Evolutionary conservation across 176 grass and related monocot genomes (phyloP).

Genomic region (sorghum (Sorghum bicolor)): DNA sequence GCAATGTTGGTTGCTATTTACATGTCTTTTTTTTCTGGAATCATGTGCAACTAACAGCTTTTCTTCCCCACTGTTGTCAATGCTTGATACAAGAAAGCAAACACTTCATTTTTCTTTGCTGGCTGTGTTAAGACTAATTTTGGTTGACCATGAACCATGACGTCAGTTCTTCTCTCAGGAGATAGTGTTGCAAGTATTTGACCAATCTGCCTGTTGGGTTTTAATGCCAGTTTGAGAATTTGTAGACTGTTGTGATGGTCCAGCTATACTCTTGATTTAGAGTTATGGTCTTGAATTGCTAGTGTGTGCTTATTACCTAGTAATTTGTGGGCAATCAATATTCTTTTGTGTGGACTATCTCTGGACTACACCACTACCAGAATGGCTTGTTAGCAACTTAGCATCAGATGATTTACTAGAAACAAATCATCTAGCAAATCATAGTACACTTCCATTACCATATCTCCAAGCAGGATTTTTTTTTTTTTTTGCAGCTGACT

Average conservation of each 20-base stretch:
- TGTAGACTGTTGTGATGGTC: background rate
- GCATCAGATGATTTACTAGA: background rate
- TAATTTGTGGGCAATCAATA: background rate
- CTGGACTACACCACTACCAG: background rate
- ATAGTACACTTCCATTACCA: background rate
- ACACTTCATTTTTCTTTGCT: background rate
- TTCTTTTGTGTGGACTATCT: background rate
- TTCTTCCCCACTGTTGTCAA: background rate
- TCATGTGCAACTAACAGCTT: background rate
- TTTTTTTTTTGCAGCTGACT: background rate
- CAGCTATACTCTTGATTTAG: background rate
- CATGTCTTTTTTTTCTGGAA: background rate
- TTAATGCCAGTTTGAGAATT: background rate
- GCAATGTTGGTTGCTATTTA: background rate
- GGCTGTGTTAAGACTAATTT: background rate
- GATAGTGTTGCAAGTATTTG: background rate
- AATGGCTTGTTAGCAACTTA: background rate
- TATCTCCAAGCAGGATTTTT: background rate
- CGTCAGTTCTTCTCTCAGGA: background rate
- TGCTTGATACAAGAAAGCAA: background rate
- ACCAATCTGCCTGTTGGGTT: background rate
- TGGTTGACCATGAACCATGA: background rate
- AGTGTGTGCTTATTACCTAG: background rate
- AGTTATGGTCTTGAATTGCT: background rate
- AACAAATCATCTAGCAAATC: conserved; percentile 7